These are phyloP conservation scores for Fusarium dlaminii DNA, from an alignment of 2,329 filamentous ascomycete genomes.

Conservation along the genomic window DNA sequence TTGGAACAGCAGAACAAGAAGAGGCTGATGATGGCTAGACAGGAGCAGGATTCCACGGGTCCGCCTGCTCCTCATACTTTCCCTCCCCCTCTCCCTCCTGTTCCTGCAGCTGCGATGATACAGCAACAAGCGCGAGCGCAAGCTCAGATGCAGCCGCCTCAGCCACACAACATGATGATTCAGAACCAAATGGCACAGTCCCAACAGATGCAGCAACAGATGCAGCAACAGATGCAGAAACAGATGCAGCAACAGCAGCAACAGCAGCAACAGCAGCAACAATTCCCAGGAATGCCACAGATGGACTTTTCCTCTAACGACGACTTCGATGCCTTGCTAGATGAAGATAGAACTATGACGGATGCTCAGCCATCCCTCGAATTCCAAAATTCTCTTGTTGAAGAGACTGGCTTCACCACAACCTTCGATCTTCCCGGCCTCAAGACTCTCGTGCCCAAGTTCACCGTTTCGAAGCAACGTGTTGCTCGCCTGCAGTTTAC, in stretches of 20 bases:
- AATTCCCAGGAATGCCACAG: not conserved
- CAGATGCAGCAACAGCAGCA: too few species aligned
- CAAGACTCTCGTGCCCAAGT: constrained; percentile 64
- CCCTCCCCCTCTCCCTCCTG: not conserved
- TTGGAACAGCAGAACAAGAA: constrained; percentile 90
- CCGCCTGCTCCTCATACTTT: not conserved
- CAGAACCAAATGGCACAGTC: not conserved
- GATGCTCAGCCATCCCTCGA: constrained; percentile 46
- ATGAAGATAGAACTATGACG: constrained; percentile 46
- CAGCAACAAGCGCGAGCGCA: not conserved
- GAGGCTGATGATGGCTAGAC: constrained; percentile 81
- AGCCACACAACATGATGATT: not conserved
- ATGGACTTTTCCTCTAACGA: not conserved
- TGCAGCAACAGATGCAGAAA: not conserved
- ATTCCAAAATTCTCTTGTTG: constrained; percentile 61
- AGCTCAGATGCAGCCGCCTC: constrained; percentile 3
- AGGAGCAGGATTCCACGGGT: constrained; percentile 70
- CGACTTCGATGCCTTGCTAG: constrained; percentile 34
- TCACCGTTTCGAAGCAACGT: constrained; percentile 65
- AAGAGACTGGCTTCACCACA: constrained; percentile 68
- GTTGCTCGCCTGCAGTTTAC: constrained; percentile 64
- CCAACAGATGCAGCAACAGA: not conserved
- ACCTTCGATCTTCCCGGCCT: constrained; percentile 68
- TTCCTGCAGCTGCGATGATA: not conserved
- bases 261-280: constrained; percentile 5